phyloP scores from a whole-genome alignment of 768 basidiomycete species.

The Pholiota conissans region DNA sequence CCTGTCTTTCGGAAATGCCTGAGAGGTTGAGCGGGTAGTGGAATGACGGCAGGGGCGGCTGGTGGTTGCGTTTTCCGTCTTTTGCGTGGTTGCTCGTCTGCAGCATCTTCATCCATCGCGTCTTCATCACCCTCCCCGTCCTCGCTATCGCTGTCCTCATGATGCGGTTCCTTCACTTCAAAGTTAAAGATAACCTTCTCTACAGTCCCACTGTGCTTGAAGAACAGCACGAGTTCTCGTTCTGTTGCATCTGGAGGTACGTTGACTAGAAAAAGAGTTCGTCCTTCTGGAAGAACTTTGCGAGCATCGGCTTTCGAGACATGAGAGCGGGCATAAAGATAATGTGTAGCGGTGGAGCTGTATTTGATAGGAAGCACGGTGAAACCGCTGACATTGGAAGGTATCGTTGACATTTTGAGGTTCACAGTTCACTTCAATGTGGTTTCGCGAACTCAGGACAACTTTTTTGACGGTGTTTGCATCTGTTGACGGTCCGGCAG shows the following conservation, averaged over 20 bases:
- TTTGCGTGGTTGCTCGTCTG: constrained; percentile 36
- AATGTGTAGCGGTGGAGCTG: constrained; percentile 53
- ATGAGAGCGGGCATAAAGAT: constrained; percentile 78
- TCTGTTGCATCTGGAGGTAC: constrained; percentile 87
- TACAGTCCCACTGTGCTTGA: constrained; percentile 74
- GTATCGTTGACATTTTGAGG: constrained; percentile 23
- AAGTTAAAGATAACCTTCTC: constrained; percentile 72
- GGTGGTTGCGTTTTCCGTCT: constrained; percentile 40
- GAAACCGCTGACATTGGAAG: constrained; percentile 45
- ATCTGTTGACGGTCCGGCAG: no score
- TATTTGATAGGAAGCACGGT: constrained; percentile 45
- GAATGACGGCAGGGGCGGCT: constrained; percentile 50
- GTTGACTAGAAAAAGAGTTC: constrained; percentile 89
- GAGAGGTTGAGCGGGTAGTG: constrained; percentile 54
- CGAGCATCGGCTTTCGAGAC: constrained; percentile 30
- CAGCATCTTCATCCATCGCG: constrained; percentile 28
- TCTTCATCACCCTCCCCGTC: constrained; percentile 32
- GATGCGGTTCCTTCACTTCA: constrained; percentile 41
- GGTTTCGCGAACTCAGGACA: no score
- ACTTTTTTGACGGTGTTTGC: no score
- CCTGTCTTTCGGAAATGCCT: constrained; percentile 65
- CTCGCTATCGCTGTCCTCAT: constrained; percentile 43
- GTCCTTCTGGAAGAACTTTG: constrained; percentile 48
- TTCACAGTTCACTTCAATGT: no score
- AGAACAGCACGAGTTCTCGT: constrained; percentile 74